A percentile compares a stretch with the other conserved stretches of the same genome.
phyloP scores from a whole-genome alignment of 2,329 filamentous ascomycete species.

The Aspergillus pseudoglaucus region DNA sequence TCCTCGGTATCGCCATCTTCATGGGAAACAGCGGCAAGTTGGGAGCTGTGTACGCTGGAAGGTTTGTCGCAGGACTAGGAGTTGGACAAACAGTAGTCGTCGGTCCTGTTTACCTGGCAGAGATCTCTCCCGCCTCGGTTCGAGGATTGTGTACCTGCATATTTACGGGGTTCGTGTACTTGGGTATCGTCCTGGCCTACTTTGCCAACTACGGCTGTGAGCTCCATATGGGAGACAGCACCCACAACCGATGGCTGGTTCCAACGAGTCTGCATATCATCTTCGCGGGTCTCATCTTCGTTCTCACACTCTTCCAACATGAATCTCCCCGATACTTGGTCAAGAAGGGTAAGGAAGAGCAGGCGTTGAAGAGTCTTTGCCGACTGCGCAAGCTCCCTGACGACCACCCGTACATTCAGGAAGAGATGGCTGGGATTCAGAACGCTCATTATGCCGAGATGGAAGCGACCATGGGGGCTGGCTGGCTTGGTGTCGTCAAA shows the following conservation, averaged over 20 bases:
- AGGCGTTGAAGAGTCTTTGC: conserved; percentile 40
- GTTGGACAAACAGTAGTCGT: conserved; percentile 40
- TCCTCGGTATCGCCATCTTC: conserved; percentile 38
- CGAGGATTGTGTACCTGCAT: conserved; percentile 68
- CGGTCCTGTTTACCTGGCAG: conserved; percentile 64
- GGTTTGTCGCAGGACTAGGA: conserved; percentile 40
- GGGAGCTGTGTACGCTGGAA: conserved; percentile 38
- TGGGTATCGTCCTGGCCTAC: conserved; percentile 73
- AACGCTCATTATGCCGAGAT: conserved; percentile 62
- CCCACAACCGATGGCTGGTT: conserved; percentile 49
- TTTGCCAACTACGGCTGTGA: conserved; percentile 64
- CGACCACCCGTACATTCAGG: conserved; percentile 55
- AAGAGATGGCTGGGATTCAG: conserved; percentile 60
- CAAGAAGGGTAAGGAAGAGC: conserved; percentile 55
- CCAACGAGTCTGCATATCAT: conserved; percentile 72
- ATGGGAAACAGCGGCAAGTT: conserved; percentile 34
- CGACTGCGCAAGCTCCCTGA: conserved; percentile 52
- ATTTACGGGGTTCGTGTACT: conserved; percentile 65
- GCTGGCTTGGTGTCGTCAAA: conserved; percentile 59
- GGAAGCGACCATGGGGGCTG: conserved; percentile 61
- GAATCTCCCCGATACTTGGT: conserved; percentile 68
- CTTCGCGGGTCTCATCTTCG: conserved; percentile 65
- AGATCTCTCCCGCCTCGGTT: conserved; percentile 61
- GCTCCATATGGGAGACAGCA: conserved; percentile 43
- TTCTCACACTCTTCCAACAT: conserved; percentile 61